These are phyloP conservation scores for Geotrichum phurueaensis DNA, from an alignment of 1,139 yeast species.

Conservation along the genomic window DNA sequence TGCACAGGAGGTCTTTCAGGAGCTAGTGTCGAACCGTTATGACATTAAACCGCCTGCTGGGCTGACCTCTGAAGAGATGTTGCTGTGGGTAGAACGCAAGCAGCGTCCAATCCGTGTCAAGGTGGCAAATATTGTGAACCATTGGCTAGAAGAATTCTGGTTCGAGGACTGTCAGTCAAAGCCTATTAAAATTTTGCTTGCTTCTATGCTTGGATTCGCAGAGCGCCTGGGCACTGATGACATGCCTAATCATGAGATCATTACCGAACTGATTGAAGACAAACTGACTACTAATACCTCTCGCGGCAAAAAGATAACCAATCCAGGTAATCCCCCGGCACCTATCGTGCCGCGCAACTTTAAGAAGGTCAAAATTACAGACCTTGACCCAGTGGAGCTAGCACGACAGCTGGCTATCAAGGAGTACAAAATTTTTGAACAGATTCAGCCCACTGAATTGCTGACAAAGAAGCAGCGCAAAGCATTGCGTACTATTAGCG, in stretches of 20 bases:
- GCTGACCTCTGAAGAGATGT: constrained; percentile 72
- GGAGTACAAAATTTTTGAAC: constrained; percentile 62
- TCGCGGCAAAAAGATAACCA: background rate
- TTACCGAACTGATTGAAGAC: constrained; percentile 22
- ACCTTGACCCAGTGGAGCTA: constrained; percentile 66
- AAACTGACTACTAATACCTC: constrained; percentile 24
- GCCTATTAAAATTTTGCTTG: constrained; percentile 33
- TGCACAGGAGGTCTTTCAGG: constrained; percentile 48
- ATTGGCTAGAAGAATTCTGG: constrained; percentile 74
- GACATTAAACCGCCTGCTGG: constrained; percentile 80
- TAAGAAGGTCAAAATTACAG: constrained; percentile 33
- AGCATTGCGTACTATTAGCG: background rate
- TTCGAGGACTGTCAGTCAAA: constrained; percentile 31
- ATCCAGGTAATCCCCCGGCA: background rate
- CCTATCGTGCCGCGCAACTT: constrained; percentile 19
- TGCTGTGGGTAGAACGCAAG: constrained; percentile 70
- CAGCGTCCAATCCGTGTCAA: constrained; percentile 57
- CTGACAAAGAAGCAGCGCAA: constrained; percentile 59
- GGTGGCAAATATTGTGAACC: constrained; percentile 63
- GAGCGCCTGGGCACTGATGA: constrained; percentile 42
- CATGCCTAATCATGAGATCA: constrained; percentile 34
- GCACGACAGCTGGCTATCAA: constrained; percentile 78
- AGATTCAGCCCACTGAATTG: constrained; percentile 67
- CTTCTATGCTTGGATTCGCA: constrained; percentile 53
- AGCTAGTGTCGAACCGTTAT: constrained; percentile 53